phyloP scores from a whole-genome alignment of 306 rosid genomes.

The Castanopsis chinensis region DNA sequence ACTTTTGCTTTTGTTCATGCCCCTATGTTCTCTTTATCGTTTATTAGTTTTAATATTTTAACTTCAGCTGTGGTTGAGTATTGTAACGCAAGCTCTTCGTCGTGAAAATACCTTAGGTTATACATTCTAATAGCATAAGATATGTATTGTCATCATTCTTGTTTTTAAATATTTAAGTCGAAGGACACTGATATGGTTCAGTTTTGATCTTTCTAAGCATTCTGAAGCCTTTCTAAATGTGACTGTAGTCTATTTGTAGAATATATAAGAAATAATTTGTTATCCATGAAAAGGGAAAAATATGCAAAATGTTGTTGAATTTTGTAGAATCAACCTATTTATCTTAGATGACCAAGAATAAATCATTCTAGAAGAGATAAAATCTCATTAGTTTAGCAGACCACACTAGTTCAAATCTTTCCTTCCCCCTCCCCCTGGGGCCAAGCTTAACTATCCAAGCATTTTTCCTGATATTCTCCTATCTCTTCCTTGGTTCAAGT shows the following conservation, averaged over 20 bases:
- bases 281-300: background rate
- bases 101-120: background rate
- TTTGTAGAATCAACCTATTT: background rate
- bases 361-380: background rate
- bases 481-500: background rate
- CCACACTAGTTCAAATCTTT: too few relatives aligned
- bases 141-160: background rate
- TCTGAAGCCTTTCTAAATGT: background rate
- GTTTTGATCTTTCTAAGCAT: background rate
- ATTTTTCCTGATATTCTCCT: background rate
- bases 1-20: constrained; percentile 25
- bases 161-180: background rate
- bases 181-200: background rate
- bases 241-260: background rate
- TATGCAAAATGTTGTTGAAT: background rate
- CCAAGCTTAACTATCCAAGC: too few relatives aligned
- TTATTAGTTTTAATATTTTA: background rate
- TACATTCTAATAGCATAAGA: background rate
- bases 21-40: background rate
- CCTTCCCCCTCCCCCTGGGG: too few relatives aligned
- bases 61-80: background rate
- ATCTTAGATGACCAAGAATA: background rate
- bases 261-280: background rate
- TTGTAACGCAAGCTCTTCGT: background rate
- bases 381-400: background rate